Conservation (phyloP, 169 alveolate species). For the Neospora caninum region DNA sequence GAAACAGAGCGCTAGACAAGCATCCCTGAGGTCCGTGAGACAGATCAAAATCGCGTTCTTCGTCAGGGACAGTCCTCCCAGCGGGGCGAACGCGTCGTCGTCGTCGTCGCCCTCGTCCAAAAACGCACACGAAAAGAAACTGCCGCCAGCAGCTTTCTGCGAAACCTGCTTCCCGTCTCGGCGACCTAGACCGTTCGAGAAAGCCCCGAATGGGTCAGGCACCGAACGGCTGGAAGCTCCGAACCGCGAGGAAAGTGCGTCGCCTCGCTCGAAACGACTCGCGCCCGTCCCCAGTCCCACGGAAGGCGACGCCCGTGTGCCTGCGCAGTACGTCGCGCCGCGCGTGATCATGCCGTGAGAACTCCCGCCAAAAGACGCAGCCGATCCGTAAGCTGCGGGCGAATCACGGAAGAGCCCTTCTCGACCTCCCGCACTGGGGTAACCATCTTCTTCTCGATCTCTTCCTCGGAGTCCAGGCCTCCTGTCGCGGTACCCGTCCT, state of each 20-base stretch:
- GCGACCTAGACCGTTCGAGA: not conserved
- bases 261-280: not conserved
- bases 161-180: not conserved
- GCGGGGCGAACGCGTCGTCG: constrained; percentile 24
- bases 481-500: not conserved
- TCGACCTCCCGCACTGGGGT: not conserved
- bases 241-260: not conserved
- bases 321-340: not conserved
- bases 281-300: not conserved
- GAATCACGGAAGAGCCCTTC: not conserved
- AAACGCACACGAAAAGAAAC: not conserved
- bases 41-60: constrained; percentile 45
- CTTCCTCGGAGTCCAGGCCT: not conserved
- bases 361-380: not conserved
- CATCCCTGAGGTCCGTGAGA: constrained; percentile 57
- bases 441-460: not conserved
- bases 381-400: not conserved
- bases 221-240: not conserved
- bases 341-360: not conserved
- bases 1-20: constrained; percentile 42
- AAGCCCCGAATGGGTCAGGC: not conserved
- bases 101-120: not conserved
- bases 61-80: constrained; percentile 31
- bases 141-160: not conserved
- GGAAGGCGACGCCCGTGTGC: not conserved